Evolutionary conservation across 2,329 filamentous ascomycete species (phyloP).

Genomic region (Geosmithia morbida): DNA sequence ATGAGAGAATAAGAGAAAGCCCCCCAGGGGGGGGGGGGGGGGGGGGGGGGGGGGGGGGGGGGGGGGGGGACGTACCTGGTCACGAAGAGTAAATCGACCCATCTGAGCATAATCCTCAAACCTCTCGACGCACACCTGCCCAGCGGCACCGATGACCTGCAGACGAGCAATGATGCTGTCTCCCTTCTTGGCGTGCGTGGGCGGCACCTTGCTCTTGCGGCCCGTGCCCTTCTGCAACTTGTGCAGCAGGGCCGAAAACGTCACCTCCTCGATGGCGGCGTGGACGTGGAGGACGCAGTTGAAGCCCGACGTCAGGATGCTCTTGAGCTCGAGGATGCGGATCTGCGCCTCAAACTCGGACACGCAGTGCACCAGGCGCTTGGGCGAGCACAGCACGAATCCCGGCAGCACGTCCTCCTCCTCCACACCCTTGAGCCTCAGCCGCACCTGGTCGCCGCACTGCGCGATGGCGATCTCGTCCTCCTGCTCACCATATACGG

Average conservation of each 20-base stretch:
- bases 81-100: slow-evolving; percentile 78
- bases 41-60: no score
- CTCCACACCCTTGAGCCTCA: slow-evolving; percentile 87
- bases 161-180: slow-evolving; percentile 84
- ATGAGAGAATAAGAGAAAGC: no score
- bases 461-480: slow-evolving; percentile 73
- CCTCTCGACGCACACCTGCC: slow-evolving; percentile 79
- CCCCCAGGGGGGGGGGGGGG: no score
- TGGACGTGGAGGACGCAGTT: slow-evolving; percentile 98
- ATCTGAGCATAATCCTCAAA: slow-evolving; percentile 96
- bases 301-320: slow-evolving; percentile 84
- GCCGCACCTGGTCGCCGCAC: slow-evolving; percentile 86
- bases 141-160: slow-evolving; percentile 73
- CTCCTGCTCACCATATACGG: slow-evolving; percentile 90
- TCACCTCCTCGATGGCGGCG: slow-evolving; percentile 94
- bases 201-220: slow-evolving; percentile 84
- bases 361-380: slow-evolving; percentile 86
- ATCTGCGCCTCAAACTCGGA: slow-evolving; percentile 90
- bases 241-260: slow-evolving; percentile 75
- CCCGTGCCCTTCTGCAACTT: slow-evolving; percentile 91
- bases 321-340: slow-evolving; percentile 86
- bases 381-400: slow-evolving; percentile 91
- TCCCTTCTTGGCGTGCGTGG: slow-evolving; percentile 73
- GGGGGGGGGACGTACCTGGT: slow-evolving; percentile 51
- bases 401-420: slow-evolving; percentile 94